phyloP scores from a whole-genome alignment of 495 filamentous ascomycete species.

The Letharia columbiana region DNA sequence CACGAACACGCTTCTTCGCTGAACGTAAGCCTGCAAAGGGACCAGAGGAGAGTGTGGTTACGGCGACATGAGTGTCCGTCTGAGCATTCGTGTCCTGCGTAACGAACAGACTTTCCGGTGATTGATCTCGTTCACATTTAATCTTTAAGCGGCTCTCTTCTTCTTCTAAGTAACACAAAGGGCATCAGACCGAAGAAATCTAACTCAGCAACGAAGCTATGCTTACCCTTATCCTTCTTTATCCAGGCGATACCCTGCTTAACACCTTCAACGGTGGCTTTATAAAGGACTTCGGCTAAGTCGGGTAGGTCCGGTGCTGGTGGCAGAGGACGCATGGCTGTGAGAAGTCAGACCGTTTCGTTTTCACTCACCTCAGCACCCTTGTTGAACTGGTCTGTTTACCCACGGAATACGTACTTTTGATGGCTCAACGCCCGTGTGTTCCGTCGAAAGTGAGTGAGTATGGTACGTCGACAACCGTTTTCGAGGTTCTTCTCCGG shows the following conservation, averaged over 20 bases:
- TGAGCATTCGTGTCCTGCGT: background rate
- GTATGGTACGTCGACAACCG: background rate
- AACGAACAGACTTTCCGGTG: background rate
- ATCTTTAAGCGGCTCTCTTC: background rate
- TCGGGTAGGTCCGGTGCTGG: background rate
- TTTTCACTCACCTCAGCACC: background rate
- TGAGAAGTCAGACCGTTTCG: background rate
- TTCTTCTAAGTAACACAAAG: background rate
- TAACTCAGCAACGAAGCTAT: background rate
- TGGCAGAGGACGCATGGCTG: constrained; percentile 7
- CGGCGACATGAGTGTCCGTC: background rate
- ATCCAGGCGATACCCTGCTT: background rate
- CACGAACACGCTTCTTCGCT: background rate
- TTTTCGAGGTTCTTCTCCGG: background rate
- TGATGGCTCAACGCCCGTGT: background rate
- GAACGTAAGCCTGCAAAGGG: background rate
- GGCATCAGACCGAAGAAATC: background rate
- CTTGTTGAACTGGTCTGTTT: background rate
- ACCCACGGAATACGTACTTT: background rate
- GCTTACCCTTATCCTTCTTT: background rate
- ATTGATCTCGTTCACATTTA: background rate
- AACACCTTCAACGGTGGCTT: background rate
- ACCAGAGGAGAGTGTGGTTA: background rate
- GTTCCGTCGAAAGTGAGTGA: background rate
- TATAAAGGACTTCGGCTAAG: background rate